Evolutionary conservation across 495 filamentous ascomycete genomes (phyloP).

Genomic region (Neurospora sp.): DNA sequence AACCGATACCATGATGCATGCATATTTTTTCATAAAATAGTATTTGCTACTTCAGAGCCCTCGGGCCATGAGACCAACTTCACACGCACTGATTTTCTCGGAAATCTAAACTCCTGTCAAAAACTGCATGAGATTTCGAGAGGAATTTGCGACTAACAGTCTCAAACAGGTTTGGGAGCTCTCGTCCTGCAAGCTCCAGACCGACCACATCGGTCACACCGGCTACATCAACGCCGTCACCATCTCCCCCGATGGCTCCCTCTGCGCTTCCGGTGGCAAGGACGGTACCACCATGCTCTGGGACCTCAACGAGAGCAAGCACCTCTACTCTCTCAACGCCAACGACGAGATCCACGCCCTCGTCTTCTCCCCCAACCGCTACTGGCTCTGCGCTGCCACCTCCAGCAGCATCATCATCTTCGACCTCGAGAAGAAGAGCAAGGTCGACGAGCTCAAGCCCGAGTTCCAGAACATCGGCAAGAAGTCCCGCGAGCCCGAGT

Average conservation of each 20-base stretch:
- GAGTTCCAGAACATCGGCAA: slow-evolving; percentile 94
- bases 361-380: slow-evolving; percentile 99
- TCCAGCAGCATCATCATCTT: slow-evolving; percentile 98
- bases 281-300: slow-evolving; percentile 99
- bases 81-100: slow-evolving; percentile 75
- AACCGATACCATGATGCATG: slow-evolving; percentile 75
- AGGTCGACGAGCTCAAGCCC: slow-evolving; percentile 99
- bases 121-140: not conserved
- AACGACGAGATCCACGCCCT: slow-evolving; percentile 99
- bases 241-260: slow-evolving; percentile 98
- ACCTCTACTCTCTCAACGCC: slow-evolving; percentile 98
- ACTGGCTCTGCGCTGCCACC: slow-evolving; percentile 99
- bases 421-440: slow-evolving; percentile 99
- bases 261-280: slow-evolving; percentile 98
- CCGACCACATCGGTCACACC: slow-evolving; percentile 99
- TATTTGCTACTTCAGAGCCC: slow-evolving; percentile 99
- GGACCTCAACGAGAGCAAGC: slow-evolving; percentile 99
- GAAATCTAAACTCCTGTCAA: slow-evolving; percentile 14
- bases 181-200: slow-evolving; percentile 97
- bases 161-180: slow-evolving; percentile 89
- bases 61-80: slow-evolving; percentile 93
- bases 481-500: slow-evolving; percentile 99
- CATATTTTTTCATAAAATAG: slow-evolving; percentile 52
- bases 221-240: slow-evolving; percentile 99
- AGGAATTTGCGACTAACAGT: slow-evolving; percentile 1